These are phyloP conservation scores for Mycena maculata DNA, from an alignment of 768 basidiomycete species.

Conservation along the genomic window DNA sequence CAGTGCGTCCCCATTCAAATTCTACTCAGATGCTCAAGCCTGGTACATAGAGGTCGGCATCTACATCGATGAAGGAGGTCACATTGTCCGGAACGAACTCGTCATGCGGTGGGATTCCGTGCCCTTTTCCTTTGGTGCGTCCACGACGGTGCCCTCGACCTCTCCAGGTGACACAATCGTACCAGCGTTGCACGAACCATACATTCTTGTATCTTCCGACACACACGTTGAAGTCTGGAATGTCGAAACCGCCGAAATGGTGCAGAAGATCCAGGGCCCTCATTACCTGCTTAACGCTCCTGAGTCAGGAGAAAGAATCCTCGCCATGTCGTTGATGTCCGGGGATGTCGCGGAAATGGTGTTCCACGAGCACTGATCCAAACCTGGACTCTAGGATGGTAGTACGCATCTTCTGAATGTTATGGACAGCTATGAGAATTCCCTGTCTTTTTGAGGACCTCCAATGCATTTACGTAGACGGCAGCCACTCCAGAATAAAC, in stretches of 20 bases:
- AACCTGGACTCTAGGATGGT: no score
- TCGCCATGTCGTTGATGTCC: background rate
- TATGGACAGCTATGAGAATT: no score
- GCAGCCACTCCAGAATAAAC: no score
- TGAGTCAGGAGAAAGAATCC: background rate
- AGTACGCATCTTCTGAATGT: no score
- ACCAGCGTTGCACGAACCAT: conserved; percentile 80
- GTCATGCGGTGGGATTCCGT: conserved; percentile 81
- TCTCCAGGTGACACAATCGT: background rate
- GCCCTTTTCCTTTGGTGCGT: conserved; percentile 77
- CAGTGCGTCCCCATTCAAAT: conserved; percentile 53
- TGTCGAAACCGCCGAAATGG: conserved; percentile 73
- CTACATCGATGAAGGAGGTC: conserved; percentile 82
- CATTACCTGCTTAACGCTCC: conserved; percentile 33
- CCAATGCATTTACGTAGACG: no score
- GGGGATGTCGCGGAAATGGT: conserved; percentile 15
- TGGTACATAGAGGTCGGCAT: conserved; percentile 75
- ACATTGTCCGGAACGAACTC: conserved; percentile 72
- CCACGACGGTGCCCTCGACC: background rate
- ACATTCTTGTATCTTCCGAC: conserved; percentile 81
- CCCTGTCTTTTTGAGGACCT: no score
- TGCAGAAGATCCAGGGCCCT: conserved; percentile 74
- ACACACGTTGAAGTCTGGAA: conserved; percentile 82
- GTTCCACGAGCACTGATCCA: background rate
- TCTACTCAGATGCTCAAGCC: background rate